These are phyloP conservation scores for Russula griseocarnosa DNA, from an alignment of 768 basidiomycete genomes.

Conservation along the genomic window DNA sequence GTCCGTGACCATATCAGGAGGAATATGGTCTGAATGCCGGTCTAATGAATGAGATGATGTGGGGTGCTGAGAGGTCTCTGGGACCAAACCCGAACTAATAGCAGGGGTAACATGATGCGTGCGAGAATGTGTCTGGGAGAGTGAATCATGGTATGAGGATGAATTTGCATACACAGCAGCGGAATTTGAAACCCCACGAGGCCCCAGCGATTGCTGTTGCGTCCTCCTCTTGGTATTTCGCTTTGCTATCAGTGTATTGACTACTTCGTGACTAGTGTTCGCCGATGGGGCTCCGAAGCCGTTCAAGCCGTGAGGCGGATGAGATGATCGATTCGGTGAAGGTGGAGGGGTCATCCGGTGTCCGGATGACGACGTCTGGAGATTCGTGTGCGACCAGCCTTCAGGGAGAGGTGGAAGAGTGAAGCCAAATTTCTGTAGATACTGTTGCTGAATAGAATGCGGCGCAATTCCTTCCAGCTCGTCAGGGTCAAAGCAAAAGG, in stretches of 20 bases:
- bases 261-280: slow-evolving; percentile 47
- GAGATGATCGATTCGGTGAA: slow-evolving; percentile 40
- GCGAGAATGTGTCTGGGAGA: slow-evolving; percentile 4
- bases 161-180: slow-evolving; percentile 8
- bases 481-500: slow-evolving; percentile 74
- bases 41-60: slow-evolving; percentile 32
- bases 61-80: slow-evolving; percentile 1
- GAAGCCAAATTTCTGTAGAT: slow-evolving; percentile 80
- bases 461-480: slow-evolving; percentile 82
- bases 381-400: slow-evolving; percentile 56
- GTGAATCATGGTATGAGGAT: slow-evolving; percentile 8
- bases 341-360: slow-evolving; percentile 46
- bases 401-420: slow-evolving; percentile 60
- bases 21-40: slow-evolving; percentile 1
- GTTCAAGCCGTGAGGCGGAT: slow-evolving; percentile 36
- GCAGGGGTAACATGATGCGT: neutral
- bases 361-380: slow-evolving; percentile 23
- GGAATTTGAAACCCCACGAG: slow-evolving; percentile 29
- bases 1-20: slow-evolving; percentile 52
- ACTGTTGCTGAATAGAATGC: slow-evolving; percentile 67
- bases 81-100: neutral
- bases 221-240: slow-evolving; percentile 51
- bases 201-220: slow-evolving; percentile 43
- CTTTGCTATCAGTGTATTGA: slow-evolving; percentile 66
- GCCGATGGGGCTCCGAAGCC: slow-evolving; percentile 40